Evolutionary conservation across 371 early-diverging fungal species (phyloP).

Genomic region (Zychaea mexicana): DNA sequence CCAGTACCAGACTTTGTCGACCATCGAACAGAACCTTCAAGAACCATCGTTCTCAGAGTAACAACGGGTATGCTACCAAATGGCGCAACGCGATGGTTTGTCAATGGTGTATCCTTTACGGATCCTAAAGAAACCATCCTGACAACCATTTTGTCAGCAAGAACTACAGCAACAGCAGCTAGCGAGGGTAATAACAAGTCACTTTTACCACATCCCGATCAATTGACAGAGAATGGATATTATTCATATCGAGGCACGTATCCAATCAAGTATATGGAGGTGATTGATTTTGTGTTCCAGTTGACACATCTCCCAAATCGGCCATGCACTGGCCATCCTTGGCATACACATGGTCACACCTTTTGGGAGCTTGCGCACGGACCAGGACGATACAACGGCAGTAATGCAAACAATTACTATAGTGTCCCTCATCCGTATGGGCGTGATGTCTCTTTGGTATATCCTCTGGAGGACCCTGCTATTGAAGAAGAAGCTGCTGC

Average conservation of each 20-base stretch:
- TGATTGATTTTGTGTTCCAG: slow-evolving; percentile 42
- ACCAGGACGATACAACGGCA: slow-evolving; percentile 35
- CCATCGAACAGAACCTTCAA: too few relatives aligned
- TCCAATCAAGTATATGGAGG: slow-evolving; percentile 32
- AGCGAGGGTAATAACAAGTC: too few relatives aligned
- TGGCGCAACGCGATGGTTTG: slow-evolving; percentile 22
- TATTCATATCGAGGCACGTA: slow-evolving; percentile 38
- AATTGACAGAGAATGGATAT: slow-evolving; percentile 13
- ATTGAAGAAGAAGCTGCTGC: background rate
- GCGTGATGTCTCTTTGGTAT: slow-evolving; percentile 40
- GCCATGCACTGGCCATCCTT: slow-evolving; percentile 43
- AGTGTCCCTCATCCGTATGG: slow-evolving; percentile 21
- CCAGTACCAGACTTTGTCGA: too few relatives aligned
- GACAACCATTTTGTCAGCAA: slow-evolving; percentile 13
- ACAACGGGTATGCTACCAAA: too few relatives aligned
- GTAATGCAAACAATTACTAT: slow-evolving; percentile 22
- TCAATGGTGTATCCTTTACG: slow-evolving; percentile 29
- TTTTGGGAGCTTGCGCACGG: slow-evolving; percentile 46
- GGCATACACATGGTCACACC: slow-evolving; percentile 53
- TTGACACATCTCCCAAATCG: slow-evolving; percentile 22
- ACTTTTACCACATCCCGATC: too few relatives aligned
- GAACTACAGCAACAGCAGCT: slow-evolving; percentile 9
- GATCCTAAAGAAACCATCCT: slow-evolving; percentile 22
- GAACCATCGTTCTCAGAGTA: background rate
- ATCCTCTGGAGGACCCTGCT: slow-evolving; percentile 28